Evolutionary conservation across 1,284 basidiomycete genomes (phyloP).

Genomic region (Ceratobasidium sp.): DNA sequence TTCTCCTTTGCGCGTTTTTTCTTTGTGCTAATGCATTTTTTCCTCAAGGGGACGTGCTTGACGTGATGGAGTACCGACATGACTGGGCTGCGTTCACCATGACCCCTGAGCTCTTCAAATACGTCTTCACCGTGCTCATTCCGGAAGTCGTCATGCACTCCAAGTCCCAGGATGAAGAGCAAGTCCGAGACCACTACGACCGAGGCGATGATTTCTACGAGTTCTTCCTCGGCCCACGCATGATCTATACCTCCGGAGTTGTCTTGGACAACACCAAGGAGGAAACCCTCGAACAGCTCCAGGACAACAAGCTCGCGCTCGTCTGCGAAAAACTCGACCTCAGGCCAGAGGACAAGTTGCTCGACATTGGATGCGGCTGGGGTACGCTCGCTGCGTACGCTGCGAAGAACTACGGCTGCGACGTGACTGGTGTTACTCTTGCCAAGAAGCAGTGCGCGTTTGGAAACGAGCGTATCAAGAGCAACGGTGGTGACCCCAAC

Average conservation of each 20-base stretch:
- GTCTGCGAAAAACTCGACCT: conserved; percentile 96
- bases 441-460: conserved; percentile 92
- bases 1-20: conserved; percentile 14
- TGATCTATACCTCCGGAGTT: conserved; percentile 98
- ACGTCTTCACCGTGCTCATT: conserved; percentile 87
- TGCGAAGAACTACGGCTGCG: conserved; percentile 95
- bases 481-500: conserved; percentile 79
- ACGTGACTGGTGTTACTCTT: conserved; percentile 95
- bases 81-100: conserved; percentile 95
- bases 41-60: conserved; percentile 83
- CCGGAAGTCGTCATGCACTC: conserved; percentile 96
- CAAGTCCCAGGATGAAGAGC: conserved; percentile 90
- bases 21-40: conserved; percentile 10
- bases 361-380: conserved; percentile 90
- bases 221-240: conserved; percentile 95
- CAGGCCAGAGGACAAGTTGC: conserved; percentile 81
- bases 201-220: conserved; percentile 94
- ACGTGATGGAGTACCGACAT: conserved; percentile 92
- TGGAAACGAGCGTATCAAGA: conserved; percentile 86
- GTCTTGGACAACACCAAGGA: conserved; percentile 77
- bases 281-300: conserved; percentile 93
- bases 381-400: conserved; percentile 95
- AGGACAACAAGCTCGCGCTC: conserved; percentile 97
- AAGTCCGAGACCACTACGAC: conserved; percentile 97
- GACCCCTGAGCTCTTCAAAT: conserved; percentile 91